A percentile compares a stretch with the other conserved stretches of the same genome.
phyloP scores from a whole-genome alignment of 192 early-diverging fungal genomes.

The Podochytrium sp. region DNA sequence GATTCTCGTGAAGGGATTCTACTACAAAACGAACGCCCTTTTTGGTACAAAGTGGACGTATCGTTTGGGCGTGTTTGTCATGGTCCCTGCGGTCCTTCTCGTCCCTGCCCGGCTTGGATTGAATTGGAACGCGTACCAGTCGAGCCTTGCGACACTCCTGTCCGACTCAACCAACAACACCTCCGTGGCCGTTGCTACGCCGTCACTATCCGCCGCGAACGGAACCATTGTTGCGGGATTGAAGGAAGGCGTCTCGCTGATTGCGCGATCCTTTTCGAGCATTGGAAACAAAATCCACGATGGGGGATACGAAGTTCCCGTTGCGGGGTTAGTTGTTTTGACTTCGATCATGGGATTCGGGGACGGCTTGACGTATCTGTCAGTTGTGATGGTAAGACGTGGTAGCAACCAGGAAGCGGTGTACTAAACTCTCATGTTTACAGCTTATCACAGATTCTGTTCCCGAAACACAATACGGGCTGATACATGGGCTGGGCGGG shows the following conservation, averaged over 20 bases:
- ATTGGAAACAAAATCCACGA: conserved; percentile 8
- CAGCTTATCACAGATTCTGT: conserved; percentile 43
- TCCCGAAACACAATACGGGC: conserved; percentile 31
- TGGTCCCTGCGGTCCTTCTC: conserved; percentile 37
- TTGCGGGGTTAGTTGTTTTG: conserved; percentile 17
- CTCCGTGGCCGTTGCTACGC: too few species aligned
- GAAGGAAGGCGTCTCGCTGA: too few species aligned
- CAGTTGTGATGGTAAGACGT: conserved; percentile 41
- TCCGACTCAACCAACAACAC: too few species aligned
- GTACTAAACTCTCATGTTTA: not conserved
- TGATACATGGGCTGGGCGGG: conserved; percentile 47
- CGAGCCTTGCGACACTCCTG: not conserved
- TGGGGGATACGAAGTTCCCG: conserved; percentile 16
- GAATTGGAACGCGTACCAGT: conserved; percentile 3
- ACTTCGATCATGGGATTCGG: conserved; percentile 36
- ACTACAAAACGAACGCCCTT: conserved; percentile 32
- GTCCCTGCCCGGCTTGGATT: conserved; percentile 26
- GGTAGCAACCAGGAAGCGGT: too few species aligned
- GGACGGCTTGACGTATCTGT: conserved; percentile 43
- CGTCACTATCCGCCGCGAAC: too few species aligned
- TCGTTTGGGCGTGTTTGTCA: conserved; percentile 32
- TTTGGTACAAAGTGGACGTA: conserved; percentile 40
- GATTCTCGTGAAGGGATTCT: conserved; percentile 41
- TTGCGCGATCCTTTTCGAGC: not conserved
- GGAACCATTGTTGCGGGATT: not conserved